Conservation (phyloP, 495 filamentous ascomycete species). For the Durotheca rogersii region DNA sequence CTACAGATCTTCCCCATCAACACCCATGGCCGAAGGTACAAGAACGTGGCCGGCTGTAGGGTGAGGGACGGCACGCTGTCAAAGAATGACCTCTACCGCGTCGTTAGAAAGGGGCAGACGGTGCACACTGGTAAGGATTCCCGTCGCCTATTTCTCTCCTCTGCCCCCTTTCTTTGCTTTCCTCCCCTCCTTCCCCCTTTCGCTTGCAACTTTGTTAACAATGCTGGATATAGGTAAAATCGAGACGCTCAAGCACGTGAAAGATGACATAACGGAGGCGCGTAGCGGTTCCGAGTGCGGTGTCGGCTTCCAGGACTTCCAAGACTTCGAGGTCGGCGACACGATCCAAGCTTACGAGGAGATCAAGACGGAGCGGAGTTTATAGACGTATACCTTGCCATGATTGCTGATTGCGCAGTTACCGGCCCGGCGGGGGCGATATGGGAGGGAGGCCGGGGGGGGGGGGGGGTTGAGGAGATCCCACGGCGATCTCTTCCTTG, state of each 20-base stretch:
- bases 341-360: slow-evolving; percentile 85
- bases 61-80: slow-evolving; percentile 77
- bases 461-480: no score
- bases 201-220: slow-evolving; percentile 9
- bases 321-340: slow-evolving; percentile 77
- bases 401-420: not conserved
- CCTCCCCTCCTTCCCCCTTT: not conserved
- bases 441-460: not conserved
- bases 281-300: slow-evolving; percentile 92
- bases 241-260: slow-evolving; percentile 80
- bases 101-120: slow-evolving; percentile 63
- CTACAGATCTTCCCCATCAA: slow-evolving; percentile 81
- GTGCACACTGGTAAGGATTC: slow-evolving; percentile 76
- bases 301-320: slow-evolving; percentile 78
- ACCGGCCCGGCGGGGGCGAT: not conserved
- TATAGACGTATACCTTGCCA: slow-evolving; percentile 44
- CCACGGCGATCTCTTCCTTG: no score
- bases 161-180: not conserved
- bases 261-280: slow-evolving; percentile 87
- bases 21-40: slow-evolving; percentile 64
- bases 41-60: slow-evolving; percentile 81
- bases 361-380: slow-evolving; percentile 64
- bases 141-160: no score
- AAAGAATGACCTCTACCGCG: slow-evolving; percentile 62
- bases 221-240: slow-evolving; percentile 65